phyloP scores from a whole-genome alignment of 2,329 filamentous ascomycete genomes.

The Drechslerella dactyloides region DNA sequence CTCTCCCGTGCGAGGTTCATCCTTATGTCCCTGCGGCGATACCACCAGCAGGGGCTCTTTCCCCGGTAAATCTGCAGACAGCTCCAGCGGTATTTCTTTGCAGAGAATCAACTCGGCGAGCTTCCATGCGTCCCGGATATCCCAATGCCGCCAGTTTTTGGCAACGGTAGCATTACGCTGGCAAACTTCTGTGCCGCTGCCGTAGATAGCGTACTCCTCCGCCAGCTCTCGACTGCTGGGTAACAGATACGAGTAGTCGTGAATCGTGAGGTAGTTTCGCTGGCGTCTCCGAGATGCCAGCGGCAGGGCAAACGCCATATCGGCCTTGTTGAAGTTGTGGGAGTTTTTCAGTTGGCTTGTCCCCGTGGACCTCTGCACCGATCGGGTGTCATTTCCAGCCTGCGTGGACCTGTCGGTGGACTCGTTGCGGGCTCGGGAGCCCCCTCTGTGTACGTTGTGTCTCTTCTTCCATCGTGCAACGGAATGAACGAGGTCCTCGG shows the following conservation, averaged over 20 bases:
- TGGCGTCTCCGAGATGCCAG: conserved; percentile 29
- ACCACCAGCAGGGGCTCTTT: conserved; percentile 71
- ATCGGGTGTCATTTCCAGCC: conserved; percentile 30
- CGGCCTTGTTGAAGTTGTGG: conserved; percentile 26
- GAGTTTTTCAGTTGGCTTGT: conserved; percentile 41
- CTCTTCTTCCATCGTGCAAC: conserved; percentile 30
- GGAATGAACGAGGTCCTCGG: conserved; percentile 35
- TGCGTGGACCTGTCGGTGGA: conserved; percentile 40
- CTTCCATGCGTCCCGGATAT: conserved; percentile 82
- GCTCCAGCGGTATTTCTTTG: conserved; percentile 74
- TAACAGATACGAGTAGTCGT: conserved; percentile 72
- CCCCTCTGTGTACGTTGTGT: conserved; percentile 16
- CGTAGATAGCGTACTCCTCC: conserved; percentile 80
- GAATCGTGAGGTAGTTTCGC: conserved; percentile 66
- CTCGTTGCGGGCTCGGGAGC: conserved; percentile 31
- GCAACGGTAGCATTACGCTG: conserved; percentile 82
- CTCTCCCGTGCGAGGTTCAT: background rate
- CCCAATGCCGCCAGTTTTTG: conserved; percentile 70
- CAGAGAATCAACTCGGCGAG: conserved; percentile 78
- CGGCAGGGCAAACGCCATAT: conserved; percentile 21
- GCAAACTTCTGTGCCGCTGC: conserved; percentile 80
- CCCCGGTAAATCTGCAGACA: conserved; percentile 57
- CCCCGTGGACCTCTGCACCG: conserved; percentile 28
- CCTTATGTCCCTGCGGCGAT: conserved; percentile 59
- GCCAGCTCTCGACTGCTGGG: conserved; percentile 81